Evolutionary conservation across 1,284 basidiomycete species (phyloP).

Genomic region (Kwoniella shivajii): DNA sequence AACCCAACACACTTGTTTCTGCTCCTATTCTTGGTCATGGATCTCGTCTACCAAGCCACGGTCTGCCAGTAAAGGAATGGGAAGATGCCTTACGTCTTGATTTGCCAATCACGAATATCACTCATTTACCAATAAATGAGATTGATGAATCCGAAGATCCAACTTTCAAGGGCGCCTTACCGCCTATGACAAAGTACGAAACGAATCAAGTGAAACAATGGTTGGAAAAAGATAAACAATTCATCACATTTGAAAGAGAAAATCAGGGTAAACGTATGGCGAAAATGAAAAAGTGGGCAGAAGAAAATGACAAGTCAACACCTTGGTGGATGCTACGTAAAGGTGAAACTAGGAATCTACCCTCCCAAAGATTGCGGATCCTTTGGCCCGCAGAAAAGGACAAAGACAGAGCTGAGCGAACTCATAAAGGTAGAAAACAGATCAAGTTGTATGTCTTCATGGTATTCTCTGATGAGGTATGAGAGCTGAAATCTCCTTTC

Average conservation of each 20-base stretch:
- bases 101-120: slow-evolving; percentile 65
- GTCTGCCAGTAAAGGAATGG: slow-evolving; percentile 51
- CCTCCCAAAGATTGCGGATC: slow-evolving; percentile 64
- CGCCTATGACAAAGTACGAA: slow-evolving; percentile 60
- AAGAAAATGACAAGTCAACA: slow-evolving; percentile 58
- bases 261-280: slow-evolving; percentile 41
- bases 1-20: slow-evolving; percentile 6
- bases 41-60: slow-evolving; percentile 45
- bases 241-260: slow-evolving; percentile 52
- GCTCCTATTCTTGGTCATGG: slow-evolving; percentile 12
- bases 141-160: slow-evolving; percentile 54
- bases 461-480: too few species aligned
- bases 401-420: slow-evolving; percentile 54
- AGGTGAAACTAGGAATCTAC: slow-evolving; percentile 26
- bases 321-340: slow-evolving; percentile 49
- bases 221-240: slow-evolving; percentile 61
- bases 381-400: slow-evolving; percentile 62
- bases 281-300: slow-evolving; percentile 46
- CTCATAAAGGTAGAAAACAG: slow-evolving; percentile 60
- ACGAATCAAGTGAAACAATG: slow-evolving; percentile 59
- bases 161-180: slow-evolving; percentile 59
- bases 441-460: slow-evolving; percentile 69
- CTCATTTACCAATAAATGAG: slow-evolving; percentile 63
- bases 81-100: slow-evolving; percentile 58
- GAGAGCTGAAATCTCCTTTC: neutral